Evolutionary conservation across 192 early-diverging fungal species (phyloP).

Genomic region (Ambispora gerdemannii): DNA sequence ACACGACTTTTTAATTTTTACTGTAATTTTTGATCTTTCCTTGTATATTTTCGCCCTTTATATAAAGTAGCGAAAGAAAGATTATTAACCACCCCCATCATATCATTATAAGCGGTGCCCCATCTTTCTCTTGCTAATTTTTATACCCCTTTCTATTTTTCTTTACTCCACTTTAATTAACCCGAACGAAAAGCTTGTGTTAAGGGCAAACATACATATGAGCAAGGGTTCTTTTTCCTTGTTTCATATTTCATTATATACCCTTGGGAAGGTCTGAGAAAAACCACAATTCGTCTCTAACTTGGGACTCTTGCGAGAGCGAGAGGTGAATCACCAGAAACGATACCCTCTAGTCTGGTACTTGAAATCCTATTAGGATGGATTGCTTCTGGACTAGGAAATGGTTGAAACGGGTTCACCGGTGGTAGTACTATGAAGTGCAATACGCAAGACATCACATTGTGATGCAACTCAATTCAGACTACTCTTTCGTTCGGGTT

Average conservation of each 20-base stretch:
- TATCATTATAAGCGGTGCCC: no score
- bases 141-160: constrained; percentile 8
- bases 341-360: constrained; percentile 22
- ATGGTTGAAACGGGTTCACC: constrained; percentile 27
- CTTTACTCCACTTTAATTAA: constrained; percentile 2
- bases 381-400: constrained; percentile 20
- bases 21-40: no score
- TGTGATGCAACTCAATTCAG: constrained; percentile 39
- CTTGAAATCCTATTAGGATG: constrained; percentile 25
- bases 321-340: constrained; percentile 28
- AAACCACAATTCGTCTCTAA: constrained; percentile 32
- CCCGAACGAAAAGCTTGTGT: constrained; percentile 36
- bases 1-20: no score
- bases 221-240: background rate
- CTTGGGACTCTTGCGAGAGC: constrained; percentile 22
- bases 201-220: constrained; percentile 38
- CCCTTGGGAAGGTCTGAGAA: constrained; percentile 43
- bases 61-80: no score
- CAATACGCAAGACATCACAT: constrained; percentile 35
- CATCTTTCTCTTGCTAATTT: no score
- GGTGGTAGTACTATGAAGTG: constrained; percentile 38
- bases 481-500: constrained; percentile 38
- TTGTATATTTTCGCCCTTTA: no score
- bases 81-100: no score
- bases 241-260: no score